Conservation (phyloP, 2,329 filamentous ascomycete species). For the Trichoderma guizhouense region DNA sequence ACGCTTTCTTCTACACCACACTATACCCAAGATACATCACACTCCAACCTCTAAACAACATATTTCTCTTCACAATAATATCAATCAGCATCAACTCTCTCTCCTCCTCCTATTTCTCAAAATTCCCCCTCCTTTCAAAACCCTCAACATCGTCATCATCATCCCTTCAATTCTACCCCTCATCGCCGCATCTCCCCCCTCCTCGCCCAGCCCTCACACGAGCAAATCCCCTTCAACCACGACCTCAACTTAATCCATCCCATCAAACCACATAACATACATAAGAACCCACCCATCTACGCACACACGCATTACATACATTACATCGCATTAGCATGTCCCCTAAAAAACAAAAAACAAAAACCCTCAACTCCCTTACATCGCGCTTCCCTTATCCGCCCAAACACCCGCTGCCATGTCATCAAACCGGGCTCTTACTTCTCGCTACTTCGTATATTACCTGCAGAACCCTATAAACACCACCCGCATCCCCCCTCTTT, state of each 20-base stretch:
- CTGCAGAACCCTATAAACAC: neutral
- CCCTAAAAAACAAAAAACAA: neutral
- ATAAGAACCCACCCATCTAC: neutral
- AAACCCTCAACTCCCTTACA: neutral
- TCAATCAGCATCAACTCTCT: neutral
- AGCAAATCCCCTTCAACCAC: slow-evolving; percentile 14
- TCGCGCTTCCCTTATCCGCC: neutral
- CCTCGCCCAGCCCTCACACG: neutral
- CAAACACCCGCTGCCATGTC: slow-evolving; percentile 8
- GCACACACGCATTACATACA: slow-evolving; percentile 1
- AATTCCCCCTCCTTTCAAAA: neutral
- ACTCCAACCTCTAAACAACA: neutral
- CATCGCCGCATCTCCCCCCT: neutral
- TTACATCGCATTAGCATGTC: neutral
- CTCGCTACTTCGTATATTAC: neutral
- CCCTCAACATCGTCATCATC: neutral
- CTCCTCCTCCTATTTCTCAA: neutral
- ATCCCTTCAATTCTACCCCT: neutral
- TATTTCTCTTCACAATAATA: neutral
- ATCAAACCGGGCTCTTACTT: neutral
- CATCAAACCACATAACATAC: neutral
- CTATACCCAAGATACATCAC: neutral
- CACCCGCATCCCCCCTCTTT: neutral
- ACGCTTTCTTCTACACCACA: neutral
- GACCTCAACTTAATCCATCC: neutral